These are phyloP conservation scores for Sporothrix mexicana DNA, from an alignment of 2,329 filamentous ascomycete genomes.

Conservation along the genomic window DNA sequence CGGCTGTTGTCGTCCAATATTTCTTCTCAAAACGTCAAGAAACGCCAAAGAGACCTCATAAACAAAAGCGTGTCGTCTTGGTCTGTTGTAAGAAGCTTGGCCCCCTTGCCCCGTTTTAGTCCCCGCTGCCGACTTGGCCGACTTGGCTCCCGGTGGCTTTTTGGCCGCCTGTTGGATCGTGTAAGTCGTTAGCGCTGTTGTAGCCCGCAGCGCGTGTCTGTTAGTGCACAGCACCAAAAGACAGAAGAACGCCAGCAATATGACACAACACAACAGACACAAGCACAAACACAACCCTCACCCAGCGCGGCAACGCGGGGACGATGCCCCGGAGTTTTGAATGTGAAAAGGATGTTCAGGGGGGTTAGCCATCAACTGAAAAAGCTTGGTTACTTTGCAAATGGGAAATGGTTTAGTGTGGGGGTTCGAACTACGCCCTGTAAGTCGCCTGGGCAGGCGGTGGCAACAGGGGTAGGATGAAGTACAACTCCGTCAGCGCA, in stretches of 20 bases:
- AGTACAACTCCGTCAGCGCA: slow-evolving; percentile 18
- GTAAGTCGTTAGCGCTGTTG: slow-evolving; percentile 7
- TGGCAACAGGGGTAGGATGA: neutral
- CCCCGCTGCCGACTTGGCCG: neutral
- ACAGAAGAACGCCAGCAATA: too few species aligned
- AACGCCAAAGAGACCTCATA: too few species aligned
- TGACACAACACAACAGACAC: too few species aligned
- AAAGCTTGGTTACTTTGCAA: neutral
- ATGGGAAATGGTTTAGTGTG: slow-evolving; percentile 1
- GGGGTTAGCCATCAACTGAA: neutral
- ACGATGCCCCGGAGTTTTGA: neutral
- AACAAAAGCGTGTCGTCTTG: neutral
- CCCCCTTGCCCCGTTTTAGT: neutral
- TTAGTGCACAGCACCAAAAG: too few species aligned
- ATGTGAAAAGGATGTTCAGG: neutral
- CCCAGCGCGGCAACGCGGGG: slow-evolving; percentile 3
- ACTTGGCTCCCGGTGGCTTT: neutral
- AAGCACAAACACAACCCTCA: neutral
- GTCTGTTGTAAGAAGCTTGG: slow-evolving; percentile 17
- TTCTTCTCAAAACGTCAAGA: neutral
- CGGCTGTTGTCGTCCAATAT: neutral
- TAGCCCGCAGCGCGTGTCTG: too few species aligned
- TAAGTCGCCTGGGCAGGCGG: neutral
- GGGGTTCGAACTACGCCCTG: neutral
- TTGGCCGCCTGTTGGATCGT: slow-evolving; percentile 4